Percentiles rank a stretch among this genome's conserved stretches.
phyloP scores from a whole-genome alignment of 345 rosid species.

The Brassica juncea region DNA sequence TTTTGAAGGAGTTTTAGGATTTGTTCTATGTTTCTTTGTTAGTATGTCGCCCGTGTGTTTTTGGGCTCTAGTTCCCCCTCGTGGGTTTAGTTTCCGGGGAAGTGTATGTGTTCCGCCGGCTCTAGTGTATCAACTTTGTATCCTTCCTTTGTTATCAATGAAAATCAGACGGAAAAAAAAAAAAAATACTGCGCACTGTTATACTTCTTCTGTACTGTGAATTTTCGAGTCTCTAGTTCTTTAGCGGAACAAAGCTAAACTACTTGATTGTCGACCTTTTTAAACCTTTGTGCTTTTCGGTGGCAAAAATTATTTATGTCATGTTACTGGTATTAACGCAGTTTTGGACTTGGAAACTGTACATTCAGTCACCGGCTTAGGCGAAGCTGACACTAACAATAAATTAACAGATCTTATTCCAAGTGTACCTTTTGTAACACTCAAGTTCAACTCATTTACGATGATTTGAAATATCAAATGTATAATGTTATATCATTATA shows the following conservation, averaged over 20 bases:
- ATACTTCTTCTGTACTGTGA: neutral
- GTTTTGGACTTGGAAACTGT: neutral
- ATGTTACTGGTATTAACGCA: neutral
- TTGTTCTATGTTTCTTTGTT: too few relatives aligned
- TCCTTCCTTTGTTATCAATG: too few relatives aligned
- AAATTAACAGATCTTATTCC: neutral
- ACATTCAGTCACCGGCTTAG: neutral
- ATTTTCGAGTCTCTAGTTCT: neutral
- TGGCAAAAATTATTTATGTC: neutral
- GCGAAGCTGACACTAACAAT: neutral
- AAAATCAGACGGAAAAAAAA: too few relatives aligned
- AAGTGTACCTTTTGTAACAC: slow-evolving; percentile 19
- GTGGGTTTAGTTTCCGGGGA: too few relatives aligned
- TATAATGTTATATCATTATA: neutral
- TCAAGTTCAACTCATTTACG: slow-evolving; percentile 12
- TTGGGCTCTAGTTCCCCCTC: too few relatives aligned
- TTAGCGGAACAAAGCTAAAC: neutral
- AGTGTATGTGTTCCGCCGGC: too few relatives aligned
- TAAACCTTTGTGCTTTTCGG: neutral
- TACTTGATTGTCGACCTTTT: neutral
- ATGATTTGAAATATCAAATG: neutral
- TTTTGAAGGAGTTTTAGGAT: too few relatives aligned
- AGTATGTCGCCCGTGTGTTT: too few relatives aligned
- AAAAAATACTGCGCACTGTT: neutral
- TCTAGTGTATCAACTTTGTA: too few relatives aligned